Evolutionary conservation across 345 rosid genomes (phyloP), one percentile per base, ranked within the genome.

Genomic region (Populus euphratica): DNA sequence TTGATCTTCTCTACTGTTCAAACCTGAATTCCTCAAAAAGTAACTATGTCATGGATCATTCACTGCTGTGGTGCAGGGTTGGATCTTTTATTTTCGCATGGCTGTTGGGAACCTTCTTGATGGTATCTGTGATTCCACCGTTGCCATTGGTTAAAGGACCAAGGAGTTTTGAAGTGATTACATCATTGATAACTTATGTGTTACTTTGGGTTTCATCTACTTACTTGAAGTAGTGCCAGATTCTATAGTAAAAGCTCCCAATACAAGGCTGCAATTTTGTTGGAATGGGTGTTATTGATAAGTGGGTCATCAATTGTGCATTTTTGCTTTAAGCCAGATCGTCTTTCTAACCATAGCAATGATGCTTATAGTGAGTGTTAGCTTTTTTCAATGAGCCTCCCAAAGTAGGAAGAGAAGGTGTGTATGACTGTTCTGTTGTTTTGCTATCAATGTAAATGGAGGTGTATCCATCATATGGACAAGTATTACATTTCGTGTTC

Each of bases 71-170:
- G 70, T 86, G 86, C 91, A 93, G 99, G 83, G 88, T 79, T 72
- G 98, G 93, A 84, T 86, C 92, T 78, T 93, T 93, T 85, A 81
- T 85, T 76, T 81, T 91, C 79, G 91, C 98, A 44, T 96, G 99
- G 99, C 83, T 93, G 80, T 50, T 96, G 68, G 99, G 89, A 72
- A 96, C 99, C 44, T 93, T 92, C 94, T 91, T 96, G 87, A 92
- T 93, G 99, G 97, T 93, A 44, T 83, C 96, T 74, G 88, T 89
- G 78, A 80, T 93, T 77, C 99, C 99, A 8, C 96, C 99, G 20
- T 76, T 96, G 77, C 85, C 81, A 39, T 62, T 81, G 18, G 21
- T 92, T 72, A 96, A 87, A 87, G 99, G 97, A 71, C 78, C 81
- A 18, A 88, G 98, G 85, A 86, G 91, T 82, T 96, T 96, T 65